These are phyloP conservation scores for Nematodospora valgi DNA, from an alignment of 805 yeast genomes.

Conservation along the genomic window DNA sequence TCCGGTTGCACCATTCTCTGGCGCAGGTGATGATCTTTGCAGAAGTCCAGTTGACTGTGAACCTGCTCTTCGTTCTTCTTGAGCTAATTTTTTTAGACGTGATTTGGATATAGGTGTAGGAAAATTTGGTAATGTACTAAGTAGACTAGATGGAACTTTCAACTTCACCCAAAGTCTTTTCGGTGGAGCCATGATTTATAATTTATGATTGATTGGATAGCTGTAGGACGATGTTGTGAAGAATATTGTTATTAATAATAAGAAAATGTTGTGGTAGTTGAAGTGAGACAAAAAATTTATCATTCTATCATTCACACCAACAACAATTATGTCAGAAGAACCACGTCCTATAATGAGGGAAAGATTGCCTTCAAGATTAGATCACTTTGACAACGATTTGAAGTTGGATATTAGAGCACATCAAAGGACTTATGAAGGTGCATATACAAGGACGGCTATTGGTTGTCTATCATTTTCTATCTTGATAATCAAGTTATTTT, in stretches of 20 bases:
- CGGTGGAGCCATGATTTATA: conserved; percentile 28
- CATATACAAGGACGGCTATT: conserved; percentile 70
- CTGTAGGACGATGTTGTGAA: background rate
- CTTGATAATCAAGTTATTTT: conserved; percentile 61
- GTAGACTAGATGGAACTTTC: conserved; percentile 25
- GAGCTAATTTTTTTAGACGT: conserved; percentile 28
- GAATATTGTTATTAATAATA: no score
- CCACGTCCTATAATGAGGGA: conserved; percentile 7
- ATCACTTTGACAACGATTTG: conserved; percentile 35
- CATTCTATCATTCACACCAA: background rate
- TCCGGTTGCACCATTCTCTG: conserved; percentile 4
- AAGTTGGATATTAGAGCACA: conserved; percentile 61
- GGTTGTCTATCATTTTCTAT: conserved; percentile 66
- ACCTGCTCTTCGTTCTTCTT: conserved; percentile 24
- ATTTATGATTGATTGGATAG: background rate
- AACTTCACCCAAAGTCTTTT: conserved; percentile 33
- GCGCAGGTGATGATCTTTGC: conserved; percentile 11
- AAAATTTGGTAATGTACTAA: conserved; percentile 33
- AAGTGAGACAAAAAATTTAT: no score
- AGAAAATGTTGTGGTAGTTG: no score
- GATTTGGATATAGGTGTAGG: conserved; percentile 29
- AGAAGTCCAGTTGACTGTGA: conserved; percentile 26
- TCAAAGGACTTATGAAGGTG: conserved; percentile 83
- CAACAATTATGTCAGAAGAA: conserved; percentile 1
- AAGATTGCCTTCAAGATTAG: conserved; percentile 31